Conservation (phyloP, 441 rosid genomes). For the Populus trichocarpa region DNA sequence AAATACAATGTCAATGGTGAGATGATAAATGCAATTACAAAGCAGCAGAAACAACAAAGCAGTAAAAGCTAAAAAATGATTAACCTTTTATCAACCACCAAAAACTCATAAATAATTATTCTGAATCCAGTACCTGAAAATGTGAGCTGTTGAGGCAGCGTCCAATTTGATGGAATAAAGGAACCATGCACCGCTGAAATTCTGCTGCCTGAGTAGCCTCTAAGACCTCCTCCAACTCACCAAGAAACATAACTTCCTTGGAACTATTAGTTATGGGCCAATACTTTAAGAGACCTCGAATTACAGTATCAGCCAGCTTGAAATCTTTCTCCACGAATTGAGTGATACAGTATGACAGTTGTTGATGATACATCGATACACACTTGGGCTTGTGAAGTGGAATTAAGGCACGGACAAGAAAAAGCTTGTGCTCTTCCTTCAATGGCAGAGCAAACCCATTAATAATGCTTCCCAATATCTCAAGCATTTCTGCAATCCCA, state of each 20-base stretch:
- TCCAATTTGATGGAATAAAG: slow-evolving; percentile 59
- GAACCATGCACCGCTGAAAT: slow-evolving; percentile 85
- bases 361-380: slow-evolving; percentile 71
- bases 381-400: slow-evolving; percentile 89
- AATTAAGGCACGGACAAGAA: slow-evolving; percentile 70
- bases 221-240: slow-evolving; percentile 85
- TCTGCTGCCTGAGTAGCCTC: slow-evolving; percentile 83
- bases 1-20: neutral
- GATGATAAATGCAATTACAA: neutral
- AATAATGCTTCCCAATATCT: slow-evolving; percentile 72
- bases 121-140: slow-evolving; percentile 61
- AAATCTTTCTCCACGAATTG: slow-evolving; percentile 88
- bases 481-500: slow-evolving; percentile 63
- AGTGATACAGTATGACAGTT: slow-evolving; percentile 77
- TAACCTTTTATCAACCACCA: neutral
- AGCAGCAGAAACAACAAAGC: neutral
- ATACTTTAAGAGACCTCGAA: slow-evolving; percentile 73
- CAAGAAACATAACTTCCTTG: slow-evolving; percentile 76
- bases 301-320: slow-evolving; percentile 79
- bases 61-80: neutral
- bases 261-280: slow-evolving; percentile 84
- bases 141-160: slow-evolving; percentile 78
- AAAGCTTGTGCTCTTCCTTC: slow-evolving; percentile 91
- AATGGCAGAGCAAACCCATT: slow-evolving; percentile 84
- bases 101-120: neutral